Evolutionary conservation across 306 rosid species (phyloP).

Genomic region (Acmispon strigosus): DNA sequence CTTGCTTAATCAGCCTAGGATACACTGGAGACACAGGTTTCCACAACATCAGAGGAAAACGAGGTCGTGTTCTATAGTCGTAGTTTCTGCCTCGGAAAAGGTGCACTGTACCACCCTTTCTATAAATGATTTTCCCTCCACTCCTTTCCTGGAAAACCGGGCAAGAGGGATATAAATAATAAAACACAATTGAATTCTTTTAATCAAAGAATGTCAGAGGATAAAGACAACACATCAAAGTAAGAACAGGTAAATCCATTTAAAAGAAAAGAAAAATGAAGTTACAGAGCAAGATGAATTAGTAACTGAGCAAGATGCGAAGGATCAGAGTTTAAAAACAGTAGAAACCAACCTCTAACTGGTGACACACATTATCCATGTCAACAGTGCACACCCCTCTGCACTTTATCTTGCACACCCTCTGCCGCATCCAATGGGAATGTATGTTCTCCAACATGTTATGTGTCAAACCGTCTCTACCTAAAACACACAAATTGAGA

Average conservation of each 20-base stretch:
- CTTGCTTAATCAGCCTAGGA: slow-evolving; percentile 53
- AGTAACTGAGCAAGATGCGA: not conserved
- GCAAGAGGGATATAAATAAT: not conserved
- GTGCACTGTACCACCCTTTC: slow-evolving; percentile 50
- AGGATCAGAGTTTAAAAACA: slow-evolving; percentile 3
- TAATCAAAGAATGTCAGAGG: not conserved
- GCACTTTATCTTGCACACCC: slow-evolving; percentile 83
- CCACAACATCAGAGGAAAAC: slow-evolving; percentile 88
- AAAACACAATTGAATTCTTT: not conserved
- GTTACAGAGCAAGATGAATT: not conserved
- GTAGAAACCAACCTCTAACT: slow-evolving; percentile 63
- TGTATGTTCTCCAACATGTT: slow-evolving; percentile 93
- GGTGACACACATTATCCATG: slow-evolving; percentile 67
- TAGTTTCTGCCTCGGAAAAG: slow-evolving; percentile 89
- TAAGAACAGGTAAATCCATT: not conserved
- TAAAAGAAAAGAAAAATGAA: not conserved
- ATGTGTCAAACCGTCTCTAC: slow-evolving; percentile 91
- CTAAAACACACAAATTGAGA: slow-evolving; percentile 29
- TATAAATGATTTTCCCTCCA: slow-evolving; percentile 59
- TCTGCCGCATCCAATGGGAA: slow-evolving; percentile 70
- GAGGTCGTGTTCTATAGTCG: slow-evolving; percentile 54
- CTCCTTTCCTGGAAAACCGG: slow-evolving; percentile 57
- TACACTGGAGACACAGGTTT: slow-evolving; percentile 74
- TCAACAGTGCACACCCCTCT: slow-evolving; percentile 78
- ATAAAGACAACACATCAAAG: not conserved